Evolutionary conservation across 148 eudicot species (phyloP), one percentile per base, ranked within the genome.

Genomic region (Fagopyrum esculentum): DNA sequence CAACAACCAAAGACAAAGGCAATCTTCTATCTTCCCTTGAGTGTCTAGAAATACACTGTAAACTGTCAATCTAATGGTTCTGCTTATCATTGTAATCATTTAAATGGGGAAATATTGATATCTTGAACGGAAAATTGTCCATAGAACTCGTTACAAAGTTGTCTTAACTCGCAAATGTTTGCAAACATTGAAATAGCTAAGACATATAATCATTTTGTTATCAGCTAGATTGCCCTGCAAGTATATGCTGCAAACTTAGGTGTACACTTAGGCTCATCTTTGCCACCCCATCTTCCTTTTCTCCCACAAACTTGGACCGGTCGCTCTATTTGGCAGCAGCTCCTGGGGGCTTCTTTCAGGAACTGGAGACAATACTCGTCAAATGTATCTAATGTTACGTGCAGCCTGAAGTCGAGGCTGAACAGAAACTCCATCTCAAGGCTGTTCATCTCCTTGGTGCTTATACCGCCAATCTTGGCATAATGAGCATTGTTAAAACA

Each of bases 361-460:
- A 86, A 54, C 75, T 69, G 78, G 48, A 64, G 26, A 75, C 91
- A 88, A 47, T 78, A 88, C 6, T 71, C 79, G 29, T 86, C 78
- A 56, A 86, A 88, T 15, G 75, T 72, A n/a, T 83, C 81, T 5
- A 78, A 4, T 30, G 85, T 80, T 59, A 86, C 86, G 7, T 81
- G 84, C 43, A 88, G 80, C 72, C 78, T 77, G 82, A 83, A 83
- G 5, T 75, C 75, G n/a, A 80, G 55, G 15, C 66, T 46, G 45
- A 49, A 77, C 71, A 83, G 16, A 22, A 83, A 72, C 51, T 80
- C 66, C 79, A 57, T 75, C 75, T 88, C 92, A 73, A 88, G 73
- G 56, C 71, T 77, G 81, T 86, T 88, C 79, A 86, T 83, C 76
- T 88, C 89, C 59, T 71, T 63, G 10, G 78, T 83, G 72, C 81